These are phyloP conservation scores for Acorus calamus DNA, from an alignment of 106 monocot species.

Conservation along the genomic window DNA sequence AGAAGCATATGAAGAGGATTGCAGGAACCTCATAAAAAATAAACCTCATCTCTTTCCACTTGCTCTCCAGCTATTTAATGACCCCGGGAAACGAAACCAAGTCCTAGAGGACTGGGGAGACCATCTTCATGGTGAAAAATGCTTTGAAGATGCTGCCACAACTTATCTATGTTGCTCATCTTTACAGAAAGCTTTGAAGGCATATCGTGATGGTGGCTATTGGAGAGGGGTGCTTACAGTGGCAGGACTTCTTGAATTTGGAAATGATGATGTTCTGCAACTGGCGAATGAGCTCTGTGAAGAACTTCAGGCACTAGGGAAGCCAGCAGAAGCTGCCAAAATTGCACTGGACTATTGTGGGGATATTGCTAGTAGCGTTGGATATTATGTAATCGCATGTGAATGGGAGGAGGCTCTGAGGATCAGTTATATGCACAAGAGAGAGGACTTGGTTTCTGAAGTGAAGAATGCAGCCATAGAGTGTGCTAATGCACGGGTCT, in stretches of 20 bases:
- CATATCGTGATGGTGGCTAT: conserved; percentile 70
- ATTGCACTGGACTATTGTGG: conserved; percentile 72
- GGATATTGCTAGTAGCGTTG: conserved; percentile 52
- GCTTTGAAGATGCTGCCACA: conserved; percentile 70
- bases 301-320: conserved; percentile 85
- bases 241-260: conserved; percentile 41
- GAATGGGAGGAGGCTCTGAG: conserved; percentile 97
- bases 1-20: conserved; percentile 61
- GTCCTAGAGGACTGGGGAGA: conserved; percentile 91
- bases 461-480: conserved; percentile 64
- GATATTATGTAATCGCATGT: conserved; percentile 57
- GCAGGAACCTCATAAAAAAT: conserved; percentile 64
- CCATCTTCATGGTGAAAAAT: conserved; percentile 55
- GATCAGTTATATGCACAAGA: conserved; percentile 45
- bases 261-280: conserved; percentile 35
- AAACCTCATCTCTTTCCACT: conserved; percentile 77
- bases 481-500: conserved; percentile 46
- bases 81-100: conserved; percentile 34
- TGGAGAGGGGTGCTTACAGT: conserved; percentile 86
- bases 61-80: conserved; percentile 60
- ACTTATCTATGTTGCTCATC: conserved; percentile 66
- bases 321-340: conserved; percentile 78
- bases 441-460: conserved; percentile 45
- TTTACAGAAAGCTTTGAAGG: conserved; percentile 66
- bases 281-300: conserved; percentile 83